Evolutionary conservation across 495 filamentous ascomycete species (phyloP), one percentile per base, ranked within the genome.

Genomic region (Aspergillus sclerotiicarbonarius): DNA sequence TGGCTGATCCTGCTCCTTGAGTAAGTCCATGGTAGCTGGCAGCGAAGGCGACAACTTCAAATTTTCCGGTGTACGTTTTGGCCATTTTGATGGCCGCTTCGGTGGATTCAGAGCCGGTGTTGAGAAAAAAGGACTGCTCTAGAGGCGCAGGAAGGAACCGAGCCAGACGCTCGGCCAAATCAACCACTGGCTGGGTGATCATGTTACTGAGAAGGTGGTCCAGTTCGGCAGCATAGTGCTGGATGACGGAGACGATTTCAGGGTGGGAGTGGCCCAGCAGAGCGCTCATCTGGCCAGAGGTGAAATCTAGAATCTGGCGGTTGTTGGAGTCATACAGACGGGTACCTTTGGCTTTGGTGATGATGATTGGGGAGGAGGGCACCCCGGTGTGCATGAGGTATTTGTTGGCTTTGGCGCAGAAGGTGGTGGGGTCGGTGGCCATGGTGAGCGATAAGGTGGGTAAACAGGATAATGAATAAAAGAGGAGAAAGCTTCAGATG

Each of bases 81-180:
- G 82, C 82, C 58, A 86, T 70, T 37, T 80, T 77, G 55, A 83
- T 78, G 8, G 81, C 81, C 0, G 79, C 79, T 50, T 84, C 81
- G 51, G 74, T 82, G 50, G 70, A 72, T 59, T 84, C 82, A n/a
- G 76, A 77, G 0, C 82, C 82, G 0, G 79, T 84, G 54, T 73
- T 80, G 3, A 83, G 66, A 51, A 84, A 82, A 57, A 84, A 77
- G 6, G 78, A 74, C 58, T 82, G 81, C 25, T 81, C 76, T 1
- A 84, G 66, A 1, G 76, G 75, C 0, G 65, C 44, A 0, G 80
- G 80, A 0, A 82, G 70, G 10, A 80, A 51, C 2, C 63, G 63
- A 10, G 72, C 74, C 2, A 85, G 67, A 10, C 75, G 70, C 52
- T 76, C 72, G 2, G 74, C 78, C 0, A 83, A 63, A 2, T 69